A percentile compares a stretch with the other conserved stretches of the same genome.
phyloP scores from a whole-genome alignment of 75 land plant species.

The Pinus albicaulis region DNA sequence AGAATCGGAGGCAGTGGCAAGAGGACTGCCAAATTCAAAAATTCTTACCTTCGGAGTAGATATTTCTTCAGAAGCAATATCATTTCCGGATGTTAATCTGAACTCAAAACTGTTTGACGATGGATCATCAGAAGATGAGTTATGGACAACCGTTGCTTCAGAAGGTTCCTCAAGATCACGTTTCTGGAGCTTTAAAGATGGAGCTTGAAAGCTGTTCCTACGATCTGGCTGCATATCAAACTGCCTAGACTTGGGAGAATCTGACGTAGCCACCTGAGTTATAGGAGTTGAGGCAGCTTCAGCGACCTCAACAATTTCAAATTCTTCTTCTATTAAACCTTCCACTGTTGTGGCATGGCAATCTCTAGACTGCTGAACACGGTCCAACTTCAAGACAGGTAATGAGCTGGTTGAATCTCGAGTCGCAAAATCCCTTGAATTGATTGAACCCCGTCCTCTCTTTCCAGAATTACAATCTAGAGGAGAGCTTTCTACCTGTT shows the following conservation, averaged over 20 bases:
- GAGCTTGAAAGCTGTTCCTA: background rate
- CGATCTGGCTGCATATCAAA: background rate
- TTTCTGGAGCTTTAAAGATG: background rate
- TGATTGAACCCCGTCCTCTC: background rate
- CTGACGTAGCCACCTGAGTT: background rate
- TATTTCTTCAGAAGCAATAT: background rate
- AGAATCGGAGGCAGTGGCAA: background rate
- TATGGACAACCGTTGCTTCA: background rate
- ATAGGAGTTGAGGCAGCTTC: background rate
- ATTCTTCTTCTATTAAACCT: background rate
- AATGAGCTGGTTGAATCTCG: background rate
- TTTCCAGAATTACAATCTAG: background rate
- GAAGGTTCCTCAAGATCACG: background rate
- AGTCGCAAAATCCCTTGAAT: background rate
- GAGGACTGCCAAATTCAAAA: background rate
- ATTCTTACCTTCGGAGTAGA: background rate
- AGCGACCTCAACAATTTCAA: slow-evolving; percentile 1
- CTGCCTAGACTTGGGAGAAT: background rate
- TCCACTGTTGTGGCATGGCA: background rate
- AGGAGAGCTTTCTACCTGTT: background rate
- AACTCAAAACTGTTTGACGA: slow-evolving; percentile 4
- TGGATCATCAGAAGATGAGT: background rate
- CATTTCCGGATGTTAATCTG: background rate
- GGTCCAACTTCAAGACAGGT: background rate
- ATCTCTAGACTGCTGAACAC: background rate